Conservation (phyloP, 345 rosid genomes). For the Eucalyptus victrix region DNA sequence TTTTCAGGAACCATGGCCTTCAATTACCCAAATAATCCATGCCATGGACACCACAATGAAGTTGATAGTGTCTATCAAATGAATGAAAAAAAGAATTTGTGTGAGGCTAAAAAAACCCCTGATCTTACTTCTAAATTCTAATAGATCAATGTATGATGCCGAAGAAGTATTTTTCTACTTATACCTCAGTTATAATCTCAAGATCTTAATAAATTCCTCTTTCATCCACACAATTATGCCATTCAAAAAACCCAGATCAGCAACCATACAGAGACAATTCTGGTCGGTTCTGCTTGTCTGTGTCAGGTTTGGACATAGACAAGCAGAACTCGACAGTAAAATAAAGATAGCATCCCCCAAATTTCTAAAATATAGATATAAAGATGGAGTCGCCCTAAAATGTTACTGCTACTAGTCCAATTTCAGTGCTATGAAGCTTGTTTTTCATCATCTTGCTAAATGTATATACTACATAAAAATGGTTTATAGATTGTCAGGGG, state of each 20-base stretch:
- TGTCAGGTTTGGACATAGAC: neutral
- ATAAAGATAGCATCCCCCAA: neutral
- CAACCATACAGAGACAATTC: neutral
- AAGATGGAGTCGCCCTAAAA: neutral
- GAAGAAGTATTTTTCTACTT: neutral
- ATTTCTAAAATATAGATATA: neutral
- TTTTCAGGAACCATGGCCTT: neutral
- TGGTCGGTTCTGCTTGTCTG: neutral
- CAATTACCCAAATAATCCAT: neutral
- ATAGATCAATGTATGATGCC: neutral
- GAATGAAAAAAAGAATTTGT: neutral
- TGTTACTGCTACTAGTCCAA: neutral
- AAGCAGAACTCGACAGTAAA: neutral
- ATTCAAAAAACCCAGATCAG: neutral
- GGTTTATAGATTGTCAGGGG: neutral
- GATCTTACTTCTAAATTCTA: neutral
- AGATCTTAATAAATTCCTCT: neutral
- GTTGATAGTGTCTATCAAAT: neutral
- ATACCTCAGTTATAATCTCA: neutral
- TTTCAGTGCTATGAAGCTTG: neutral
- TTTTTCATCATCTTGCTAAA: neutral
- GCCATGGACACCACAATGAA: neutral
- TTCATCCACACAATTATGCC: neutral
- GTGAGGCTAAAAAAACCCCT: neutral
- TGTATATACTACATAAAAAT: neutral